A percentile compares a stretch with the other conserved stretches of the same genome.
These are phyloP conservation scores for Excoecaria cochinchinensis DNA, from an alignment of 345 rosid genomes.

Conservation along the genomic window DNA sequence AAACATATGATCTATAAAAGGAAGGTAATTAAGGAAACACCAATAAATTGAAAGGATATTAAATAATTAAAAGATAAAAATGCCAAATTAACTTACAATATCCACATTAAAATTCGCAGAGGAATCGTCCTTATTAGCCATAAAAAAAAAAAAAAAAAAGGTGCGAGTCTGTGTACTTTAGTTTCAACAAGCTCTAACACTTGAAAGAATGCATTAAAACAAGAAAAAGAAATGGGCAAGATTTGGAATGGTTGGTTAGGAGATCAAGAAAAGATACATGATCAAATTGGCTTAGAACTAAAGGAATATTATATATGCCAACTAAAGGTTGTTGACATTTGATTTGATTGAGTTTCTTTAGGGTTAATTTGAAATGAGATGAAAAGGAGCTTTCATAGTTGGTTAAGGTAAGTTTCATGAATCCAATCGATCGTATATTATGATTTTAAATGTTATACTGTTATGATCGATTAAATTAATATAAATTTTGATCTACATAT, in stretches of 20 bases:
- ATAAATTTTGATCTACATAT: too few relatives aligned
- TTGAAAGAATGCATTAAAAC: slow-evolving; percentile 24
- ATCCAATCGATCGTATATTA: too few relatives aligned
- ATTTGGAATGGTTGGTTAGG: not conserved
- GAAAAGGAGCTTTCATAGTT: slow-evolving; percentile 55
- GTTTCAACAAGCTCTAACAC: slow-evolving; percentile 7
- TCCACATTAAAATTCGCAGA: slow-evolving; percentile 20
- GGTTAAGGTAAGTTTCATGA: not conserved
- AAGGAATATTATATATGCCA: slow-evolving; percentile 36
- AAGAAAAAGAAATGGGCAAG: not conserved
- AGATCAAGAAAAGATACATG: not conserved
- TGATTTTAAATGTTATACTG: too few relatives aligned
- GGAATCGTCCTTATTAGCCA: slow-evolving; percentile 27
- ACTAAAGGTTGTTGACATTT: slow-evolving; percentile 15
- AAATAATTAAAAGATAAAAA: not conserved
- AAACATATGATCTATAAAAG: not conserved
- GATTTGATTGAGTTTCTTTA: not conserved
- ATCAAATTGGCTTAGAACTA: slow-evolving; percentile 33
- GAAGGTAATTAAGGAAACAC: not conserved
- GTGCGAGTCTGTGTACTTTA: not conserved
- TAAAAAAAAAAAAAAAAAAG: too few relatives aligned
- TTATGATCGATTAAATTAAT: too few relatives aligned
- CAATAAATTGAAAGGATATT: not conserved
- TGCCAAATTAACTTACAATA: slow-evolving; percentile 30
- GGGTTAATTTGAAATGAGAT: slow-evolving; percentile 28